Base-by-base conservation (phyloP, 2,329 filamentous ascomycete species). In the Penicillium capsulatum region DNA sequence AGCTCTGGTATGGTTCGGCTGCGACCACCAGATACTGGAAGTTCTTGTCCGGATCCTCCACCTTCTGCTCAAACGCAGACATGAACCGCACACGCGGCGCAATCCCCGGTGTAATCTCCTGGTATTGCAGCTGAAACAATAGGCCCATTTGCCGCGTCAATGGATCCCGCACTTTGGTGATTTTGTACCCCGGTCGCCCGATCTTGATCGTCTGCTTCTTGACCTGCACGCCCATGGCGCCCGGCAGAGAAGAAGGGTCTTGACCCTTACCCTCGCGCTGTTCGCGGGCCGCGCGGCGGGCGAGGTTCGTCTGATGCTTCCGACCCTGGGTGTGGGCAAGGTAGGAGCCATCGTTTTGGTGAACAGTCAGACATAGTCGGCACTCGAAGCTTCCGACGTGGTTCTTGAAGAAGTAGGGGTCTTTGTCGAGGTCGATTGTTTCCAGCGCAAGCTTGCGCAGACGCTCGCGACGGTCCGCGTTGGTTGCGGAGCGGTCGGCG, bases 321-420 rank as follows among this genome's bases (percentile, higher is more conserved):
- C 92, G 88, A 42, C 92, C 92, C 70, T 98, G 92, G 3, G 92
- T 98, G 70, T 98, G 92, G 1, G 92, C 92, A 53, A 98, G 88
- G 69, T 98, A 98, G 33, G 90, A 96, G 48, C 92, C 92, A 72
- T 98, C 92, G 66, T 98, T 98, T 62, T 98, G 92, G 75, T 98
- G 92, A 3, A 97, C 91, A 0, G 92, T 98, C 17, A 98, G 75
- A 62, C 92, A 98, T 28, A 98, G 84, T 19, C 92, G 86, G 67
- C 92, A 98, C 69, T 98, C 92, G 69, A 96, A 98, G 60, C 85
- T 92, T 61, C 92, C 92, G 58, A 97, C 87, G 69, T 98, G 91
- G 75, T 98, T 98, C 68, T 94, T 94, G 83, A 98, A 98, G 75
- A 97, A 96, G 79, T 97, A 98, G 0, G 92, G 92, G 71, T 98